Evolutionary conservation across 495 filamentous ascomycete genomes (phyloP).

Genomic region (Penicillium longicatenatum): DNA sequence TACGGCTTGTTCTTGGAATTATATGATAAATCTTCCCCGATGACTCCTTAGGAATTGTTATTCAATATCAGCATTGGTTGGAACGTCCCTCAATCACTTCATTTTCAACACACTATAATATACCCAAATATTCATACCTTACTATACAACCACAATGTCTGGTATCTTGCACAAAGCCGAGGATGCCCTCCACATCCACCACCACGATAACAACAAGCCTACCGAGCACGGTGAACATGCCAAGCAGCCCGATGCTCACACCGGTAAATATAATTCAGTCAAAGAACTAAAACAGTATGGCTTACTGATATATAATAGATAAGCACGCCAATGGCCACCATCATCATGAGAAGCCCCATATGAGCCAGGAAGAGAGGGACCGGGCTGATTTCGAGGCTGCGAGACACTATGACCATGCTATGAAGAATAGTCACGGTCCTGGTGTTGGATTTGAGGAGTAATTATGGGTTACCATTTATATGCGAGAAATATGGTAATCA

Average conservation of each 20-base stretch:
- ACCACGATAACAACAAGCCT: slow-evolving; percentile 5
- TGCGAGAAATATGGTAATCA: background rate
- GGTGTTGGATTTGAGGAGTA: slow-evolving; percentile 11
- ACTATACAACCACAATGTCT: slow-evolving; percentile 1
- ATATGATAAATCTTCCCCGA: too few relatives aligned
- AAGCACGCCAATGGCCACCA: slow-evolving; percentile 5
- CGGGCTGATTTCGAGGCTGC: slow-evolving; percentile 2
- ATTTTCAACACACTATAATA: background rate
- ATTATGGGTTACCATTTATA: background rate
- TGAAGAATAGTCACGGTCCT: slow-evolving; percentile 7
- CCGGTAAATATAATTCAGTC: background rate
- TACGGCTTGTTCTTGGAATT: too few relatives aligned
- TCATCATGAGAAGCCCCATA: background rate
- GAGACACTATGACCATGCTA: slow-evolving; percentile 10
- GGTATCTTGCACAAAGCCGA: slow-evolving; percentile 8
- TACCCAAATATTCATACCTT: background rate
- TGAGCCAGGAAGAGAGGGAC: slow-evolving; percentile 10
- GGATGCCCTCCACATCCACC: slow-evolving; percentile 5
- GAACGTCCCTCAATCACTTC: background rate
- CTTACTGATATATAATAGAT: background rate
- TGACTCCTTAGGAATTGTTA: too few relatives aligned
- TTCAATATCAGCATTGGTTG: too few relatives aligned
- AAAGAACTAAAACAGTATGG: background rate
- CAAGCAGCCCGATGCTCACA: background rate
- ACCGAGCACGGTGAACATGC: background rate